Percentiles rank a stretch among this genome's conserved stretches.
Conservation (phyloP, 352 stramenopile genomes). For the Globisporangium viniferum region DNA sequence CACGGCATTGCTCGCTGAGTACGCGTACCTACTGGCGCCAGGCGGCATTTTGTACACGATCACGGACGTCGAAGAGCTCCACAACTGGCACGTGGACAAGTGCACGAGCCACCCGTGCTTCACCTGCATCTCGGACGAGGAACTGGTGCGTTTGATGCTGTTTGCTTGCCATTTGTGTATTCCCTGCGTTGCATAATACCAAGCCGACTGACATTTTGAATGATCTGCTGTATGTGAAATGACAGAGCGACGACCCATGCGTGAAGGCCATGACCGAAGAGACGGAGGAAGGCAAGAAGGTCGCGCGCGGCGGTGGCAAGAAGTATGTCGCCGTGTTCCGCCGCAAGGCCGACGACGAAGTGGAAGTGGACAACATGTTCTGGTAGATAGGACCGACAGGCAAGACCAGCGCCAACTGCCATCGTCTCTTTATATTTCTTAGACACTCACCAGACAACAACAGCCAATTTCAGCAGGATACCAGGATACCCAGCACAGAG, state of each 20-base stretch:
- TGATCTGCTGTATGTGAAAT: neutral
- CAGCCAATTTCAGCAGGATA: neutral
- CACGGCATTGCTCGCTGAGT: slow-evolving; percentile 94
- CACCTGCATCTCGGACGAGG: slow-evolving; percentile 80
- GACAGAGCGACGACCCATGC: slow-evolving; percentile 87
- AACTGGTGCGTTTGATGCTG: slow-evolving; percentile 49
- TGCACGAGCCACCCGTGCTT: slow-evolving; percentile 94
- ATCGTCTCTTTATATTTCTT: neutral
- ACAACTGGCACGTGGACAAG: slow-evolving; percentile 97
- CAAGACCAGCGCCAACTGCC: neutral
- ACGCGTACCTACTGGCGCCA: slow-evolving; percentile 94
- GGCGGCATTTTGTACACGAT: slow-evolving; percentile 97
- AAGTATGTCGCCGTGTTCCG: slow-evolving; percentile 89
- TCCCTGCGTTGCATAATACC: neutral
- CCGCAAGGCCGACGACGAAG: slow-evolving; percentile 57
- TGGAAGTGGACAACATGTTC: slow-evolving; percentile 61
- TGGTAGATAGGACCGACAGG: slow-evolving; percentile 31
- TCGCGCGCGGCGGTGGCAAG: slow-evolving; percentile 85
- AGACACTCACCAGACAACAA: neutral
- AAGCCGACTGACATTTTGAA: neutral
- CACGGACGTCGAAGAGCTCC: slow-evolving; percentile 98
- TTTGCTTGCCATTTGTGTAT: neutral
- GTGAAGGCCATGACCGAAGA: slow-evolving; percentile 94
- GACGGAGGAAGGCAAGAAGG: slow-evolving; percentile 99
- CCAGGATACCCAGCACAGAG: too few relatives aligned